Conservation (phyloP, 352 stramenopile species). For the Phytophthora sp. region DNA sequence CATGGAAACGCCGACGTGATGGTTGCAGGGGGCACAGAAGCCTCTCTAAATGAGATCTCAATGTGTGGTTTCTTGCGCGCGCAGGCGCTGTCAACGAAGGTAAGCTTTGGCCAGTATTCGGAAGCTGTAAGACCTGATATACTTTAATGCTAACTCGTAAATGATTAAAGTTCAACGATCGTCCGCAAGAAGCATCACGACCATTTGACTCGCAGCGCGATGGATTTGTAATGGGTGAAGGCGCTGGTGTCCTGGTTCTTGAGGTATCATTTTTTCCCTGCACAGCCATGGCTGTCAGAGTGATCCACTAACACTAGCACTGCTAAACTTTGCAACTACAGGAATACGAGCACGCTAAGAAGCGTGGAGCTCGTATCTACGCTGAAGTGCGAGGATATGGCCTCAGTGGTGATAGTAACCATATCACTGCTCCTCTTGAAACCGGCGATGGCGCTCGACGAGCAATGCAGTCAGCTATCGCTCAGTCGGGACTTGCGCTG, state of each 20-base stretch:
- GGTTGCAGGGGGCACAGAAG: slow-evolving; percentile 96
- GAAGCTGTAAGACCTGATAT: no score
- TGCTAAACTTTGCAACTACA: background rate
- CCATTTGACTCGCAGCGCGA: slow-evolving; percentile 96
- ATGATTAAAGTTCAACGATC: slow-evolving; percentile 92
- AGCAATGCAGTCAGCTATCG: slow-evolving; percentile 93
- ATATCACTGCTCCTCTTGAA: slow-evolving; percentile 86
- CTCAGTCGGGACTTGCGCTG: slow-evolving; percentile 68
- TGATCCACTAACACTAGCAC: no score
- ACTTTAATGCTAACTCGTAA: no score
- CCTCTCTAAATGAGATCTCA: slow-evolving; percentile 93
- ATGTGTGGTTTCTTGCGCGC: slow-evolving; percentile 95
- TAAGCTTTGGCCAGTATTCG: no score
- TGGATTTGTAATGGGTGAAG: slow-evolving; percentile 98
- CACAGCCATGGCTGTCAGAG: no score
- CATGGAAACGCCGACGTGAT: slow-evolving; percentile 94
- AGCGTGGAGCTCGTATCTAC: slow-evolving; percentile 93
- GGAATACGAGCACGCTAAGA: slow-evolving; percentile 92
- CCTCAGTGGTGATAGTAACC: slow-evolving; percentile 95
- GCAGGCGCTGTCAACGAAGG: slow-evolving; percentile 94
- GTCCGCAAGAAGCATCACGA: slow-evolving; percentile 85
- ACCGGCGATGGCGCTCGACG: slow-evolving; percentile 68
- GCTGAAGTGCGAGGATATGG: slow-evolving; percentile 96
- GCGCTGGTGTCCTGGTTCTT: slow-evolving; percentile 69
- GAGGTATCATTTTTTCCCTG: no score